Evolutionary conservation across 2,329 filamentous ascomycete species (phyloP).

Genomic region (Dactylella cylindrospora): DNA sequence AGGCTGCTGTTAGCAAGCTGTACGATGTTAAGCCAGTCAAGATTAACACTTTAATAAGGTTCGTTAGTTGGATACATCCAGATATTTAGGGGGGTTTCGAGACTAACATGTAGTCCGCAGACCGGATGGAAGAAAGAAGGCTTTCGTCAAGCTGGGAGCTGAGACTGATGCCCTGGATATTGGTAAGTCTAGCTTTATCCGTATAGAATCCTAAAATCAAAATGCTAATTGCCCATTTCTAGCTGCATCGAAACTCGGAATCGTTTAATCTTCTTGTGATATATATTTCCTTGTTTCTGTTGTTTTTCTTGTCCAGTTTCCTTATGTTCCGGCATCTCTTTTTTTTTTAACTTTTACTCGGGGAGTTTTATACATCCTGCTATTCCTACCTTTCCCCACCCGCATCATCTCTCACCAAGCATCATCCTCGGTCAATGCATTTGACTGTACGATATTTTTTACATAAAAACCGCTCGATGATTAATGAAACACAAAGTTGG

Average conservation of each 20-base stretch:
- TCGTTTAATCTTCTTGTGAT: constrained; percentile 68
- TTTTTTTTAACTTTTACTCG: too few species aligned
- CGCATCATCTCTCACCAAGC: too few species aligned
- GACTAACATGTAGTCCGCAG: constrained; percentile 55
- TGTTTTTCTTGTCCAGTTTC: constrained; percentile 28
- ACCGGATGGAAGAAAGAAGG: constrained; percentile 98
- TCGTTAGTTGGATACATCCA: constrained; percentile 51
- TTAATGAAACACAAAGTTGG: constrained; percentile 38
- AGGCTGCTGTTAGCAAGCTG: constrained; percentile 95
- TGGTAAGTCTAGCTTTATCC: constrained; percentile 18
- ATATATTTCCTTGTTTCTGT: constrained; percentile 44
- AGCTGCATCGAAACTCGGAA: constrained; percentile 96
- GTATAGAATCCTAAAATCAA: not conserved
- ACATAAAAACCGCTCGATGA: constrained; percentile 40
- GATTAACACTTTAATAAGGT: constrained; percentile 99
- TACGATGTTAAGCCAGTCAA: constrained; percentile 98
- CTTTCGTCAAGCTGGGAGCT: constrained; percentile 88
- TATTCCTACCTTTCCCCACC: constrained; percentile 25
- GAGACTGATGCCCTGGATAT: constrained; percentile 99
- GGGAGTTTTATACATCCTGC: constrained; percentile 43
- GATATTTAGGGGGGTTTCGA: not conserved
- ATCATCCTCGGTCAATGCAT: constrained; percentile 43
- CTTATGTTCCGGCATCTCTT: constrained; percentile 41
- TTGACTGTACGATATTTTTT: constrained; percentile 44
- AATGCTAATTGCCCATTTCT: constrained; percentile 3